Percentiles rank a stretch among this genome's conserved stretches.
These are phyloP conservation scores for Coemansia reversa DNA, from an alignment of 192 early-diverging fungal genomes.

Conservation along the genomic window DNA sequence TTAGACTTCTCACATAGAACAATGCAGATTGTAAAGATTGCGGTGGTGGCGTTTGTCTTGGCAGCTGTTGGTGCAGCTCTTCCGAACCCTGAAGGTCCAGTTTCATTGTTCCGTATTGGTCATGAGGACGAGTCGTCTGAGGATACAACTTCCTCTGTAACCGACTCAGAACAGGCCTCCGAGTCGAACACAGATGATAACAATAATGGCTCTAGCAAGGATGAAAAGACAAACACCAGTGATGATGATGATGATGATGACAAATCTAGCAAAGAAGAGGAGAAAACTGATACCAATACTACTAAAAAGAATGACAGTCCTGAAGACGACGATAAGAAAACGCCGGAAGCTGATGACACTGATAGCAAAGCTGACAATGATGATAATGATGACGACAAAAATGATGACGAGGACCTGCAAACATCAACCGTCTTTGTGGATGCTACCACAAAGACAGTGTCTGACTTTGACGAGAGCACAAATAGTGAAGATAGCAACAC, in stretches of 20 bases:
- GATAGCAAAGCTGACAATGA: neutral
- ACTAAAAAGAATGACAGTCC: neutral
- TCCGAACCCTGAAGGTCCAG: constrained; percentile 6
- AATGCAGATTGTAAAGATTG: constrained; percentile 34
- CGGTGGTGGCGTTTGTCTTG: constrained; percentile 19
- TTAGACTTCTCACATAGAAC: neutral
- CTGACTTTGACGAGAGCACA: neutral
- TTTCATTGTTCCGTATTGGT: constrained; percentile 16
- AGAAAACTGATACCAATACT: neutral
- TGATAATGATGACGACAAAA: neutral
- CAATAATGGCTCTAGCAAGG: neutral
- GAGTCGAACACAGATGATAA: neutral
- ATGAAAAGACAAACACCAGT: neutral
- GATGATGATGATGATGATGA: neutral
- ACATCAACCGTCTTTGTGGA: constrained; percentile 30
- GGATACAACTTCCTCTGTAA: neutral
- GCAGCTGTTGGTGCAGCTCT: constrained; percentile 13
- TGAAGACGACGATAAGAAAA: neutral
- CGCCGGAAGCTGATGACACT: neutral
- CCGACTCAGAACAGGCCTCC: neutral
- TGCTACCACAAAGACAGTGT: constrained; percentile 9
- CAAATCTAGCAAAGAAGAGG: neutral
- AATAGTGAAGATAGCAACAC: neutral
- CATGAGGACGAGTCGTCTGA: constrained; percentile 2
- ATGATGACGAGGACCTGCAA: neutral